Conservation (phyloP, 2,329 filamentous ascomycete genomes). For the Xylaria sp. region DNA sequence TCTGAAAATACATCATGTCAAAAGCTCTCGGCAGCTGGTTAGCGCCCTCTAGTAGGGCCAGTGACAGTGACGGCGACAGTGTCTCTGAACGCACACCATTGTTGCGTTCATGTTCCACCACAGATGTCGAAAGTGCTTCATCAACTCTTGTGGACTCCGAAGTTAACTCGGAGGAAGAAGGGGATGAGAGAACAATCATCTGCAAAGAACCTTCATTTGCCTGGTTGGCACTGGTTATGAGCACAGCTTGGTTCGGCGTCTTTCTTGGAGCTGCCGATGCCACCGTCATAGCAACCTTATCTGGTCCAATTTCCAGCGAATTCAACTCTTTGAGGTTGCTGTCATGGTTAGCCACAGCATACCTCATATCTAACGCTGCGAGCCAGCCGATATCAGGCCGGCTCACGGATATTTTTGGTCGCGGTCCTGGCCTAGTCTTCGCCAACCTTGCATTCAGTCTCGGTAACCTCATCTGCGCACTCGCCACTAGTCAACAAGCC, state of each 20-base stretch:
- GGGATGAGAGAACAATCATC: conserved; percentile 20
- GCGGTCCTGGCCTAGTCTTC: no score
- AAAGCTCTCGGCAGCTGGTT: conserved; percentile 4
- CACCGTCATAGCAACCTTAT: conserved; percentile 27
- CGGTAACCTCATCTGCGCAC: no score
- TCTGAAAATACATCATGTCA: conserved; percentile 14
- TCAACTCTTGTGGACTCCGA: conserved; percentile 4
- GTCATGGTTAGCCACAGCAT: no score
- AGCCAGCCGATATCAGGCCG: no score
- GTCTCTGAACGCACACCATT: conserved; percentile 5
- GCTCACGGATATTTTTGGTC: no score
- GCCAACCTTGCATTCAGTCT: no score
- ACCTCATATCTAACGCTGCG: no score
- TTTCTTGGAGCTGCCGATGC: conserved; percentile 28
- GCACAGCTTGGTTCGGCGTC: conserved; percentile 28
- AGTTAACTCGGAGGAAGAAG: not conserved
- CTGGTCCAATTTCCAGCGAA: conserved; percentile 26
- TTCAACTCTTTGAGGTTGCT: not conserved
- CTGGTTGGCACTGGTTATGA: conserved; percentile 28
- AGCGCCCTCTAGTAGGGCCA: not conserved
- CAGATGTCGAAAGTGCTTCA: conserved; percentile 25
- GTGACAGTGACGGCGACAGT: not conserved
- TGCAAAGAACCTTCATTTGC: conserved; percentile 26
- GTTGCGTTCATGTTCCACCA: not conserved
- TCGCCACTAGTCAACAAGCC: no score